Evolutionary conservation across 1,284 basidiomycete genomes (phyloP), one percentile per base, ranked within the genome.

Genomic region (Xerocomus subilludens): DNA sequence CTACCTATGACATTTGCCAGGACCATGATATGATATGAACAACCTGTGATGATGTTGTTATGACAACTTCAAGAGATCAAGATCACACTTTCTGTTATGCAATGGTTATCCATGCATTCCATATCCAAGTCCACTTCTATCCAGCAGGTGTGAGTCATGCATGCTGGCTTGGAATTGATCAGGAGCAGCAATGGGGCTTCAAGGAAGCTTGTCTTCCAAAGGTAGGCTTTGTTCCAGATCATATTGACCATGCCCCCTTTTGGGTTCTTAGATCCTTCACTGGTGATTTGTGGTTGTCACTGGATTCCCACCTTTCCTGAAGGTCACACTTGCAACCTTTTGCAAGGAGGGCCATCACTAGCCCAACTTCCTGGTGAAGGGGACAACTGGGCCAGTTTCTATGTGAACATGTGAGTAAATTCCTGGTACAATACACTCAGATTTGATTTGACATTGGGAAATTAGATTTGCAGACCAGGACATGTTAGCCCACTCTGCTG

Each of bases 1-100:
- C 64, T 5, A 73, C 66, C 8, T 72, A 76, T 62, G 70, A 78
- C 21, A 67, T 78, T 11, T 10, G 51, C 1, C 23, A 33, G 25
- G 69, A 62, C 9, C 74, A 78, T n/a, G 81, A 83, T 45, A 69
- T 69, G 0, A 59, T 81, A 27, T 71, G 77, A 33, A 69, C 74
- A 20, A 21, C 21, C 2, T 53, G 33, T 1, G 35, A 69, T 4
- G 60, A 69, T 42, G 45, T 71, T 2, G 51, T 80, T 13, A 66
- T 81, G 42, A 69, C 59, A 7, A 20, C 20, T 1, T 74, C 68
- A 2, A 51, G 68, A 5, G 73, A 77, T 11, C 2, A 69, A 4
- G 58, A 62, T 0, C 73, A 75, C n/a, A 76, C 73, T 6, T 77
- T 75, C 33, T 77, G 76, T 69, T 78, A 78, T 68, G 70, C 72